Evolutionary conservation across 2,329 filamentous ascomycete species (phyloP).

Genomic region (Colletotrichum salicis): DNA sequence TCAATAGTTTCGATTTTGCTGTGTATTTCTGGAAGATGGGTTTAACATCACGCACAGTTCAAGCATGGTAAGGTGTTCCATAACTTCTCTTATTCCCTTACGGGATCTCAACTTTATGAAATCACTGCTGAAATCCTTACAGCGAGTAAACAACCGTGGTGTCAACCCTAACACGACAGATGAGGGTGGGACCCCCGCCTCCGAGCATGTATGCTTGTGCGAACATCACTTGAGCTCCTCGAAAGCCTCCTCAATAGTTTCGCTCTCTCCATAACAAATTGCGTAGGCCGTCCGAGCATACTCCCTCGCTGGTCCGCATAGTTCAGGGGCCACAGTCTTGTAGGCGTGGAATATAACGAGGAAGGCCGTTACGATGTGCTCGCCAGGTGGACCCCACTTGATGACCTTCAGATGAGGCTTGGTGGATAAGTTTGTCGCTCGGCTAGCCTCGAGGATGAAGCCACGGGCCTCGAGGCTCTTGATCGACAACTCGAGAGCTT

Average conservation of each 20-base stretch:
- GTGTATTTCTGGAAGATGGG: too few relatives aligned
- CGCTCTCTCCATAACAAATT: constrained; percentile 42
- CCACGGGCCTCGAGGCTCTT: constrained; percentile 42
- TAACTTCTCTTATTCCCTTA: too few relatives aligned
- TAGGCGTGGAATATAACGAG: constrained; percentile 35
- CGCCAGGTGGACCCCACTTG: constrained; percentile 39
- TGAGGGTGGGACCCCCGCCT: too few relatives aligned
- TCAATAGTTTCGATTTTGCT: too few relatives aligned
- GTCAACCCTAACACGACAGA: too few relatives aligned
- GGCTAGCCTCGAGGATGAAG: constrained; percentile 38
- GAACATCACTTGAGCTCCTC: not conserved
- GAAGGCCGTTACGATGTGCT: constrained; percentile 31
- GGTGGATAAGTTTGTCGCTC: constrained; percentile 1
- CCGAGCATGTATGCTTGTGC: not conserved
- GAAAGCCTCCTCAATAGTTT: not conserved
- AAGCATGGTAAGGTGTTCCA: too few relatives aligned
- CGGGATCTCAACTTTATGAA: too few relatives aligned
- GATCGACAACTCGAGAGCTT: constrained; percentile 37
- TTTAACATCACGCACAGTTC: too few relatives aligned
- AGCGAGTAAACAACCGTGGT: too few relatives aligned
- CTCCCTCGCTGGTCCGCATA: constrained; percentile 34
- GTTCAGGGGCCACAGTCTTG: constrained; percentile 37
- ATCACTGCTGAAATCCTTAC: too few relatives aligned
- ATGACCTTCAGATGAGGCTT: constrained; percentile 35
- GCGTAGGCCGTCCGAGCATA: constrained; percentile 40